A percentile compares a stretch with the other conserved stretches of the same genome.
phyloP scores from a whole-genome alignment of 2,329 filamentous ascomycete species.

The Pseudogymnoascus sp. region DNA sequence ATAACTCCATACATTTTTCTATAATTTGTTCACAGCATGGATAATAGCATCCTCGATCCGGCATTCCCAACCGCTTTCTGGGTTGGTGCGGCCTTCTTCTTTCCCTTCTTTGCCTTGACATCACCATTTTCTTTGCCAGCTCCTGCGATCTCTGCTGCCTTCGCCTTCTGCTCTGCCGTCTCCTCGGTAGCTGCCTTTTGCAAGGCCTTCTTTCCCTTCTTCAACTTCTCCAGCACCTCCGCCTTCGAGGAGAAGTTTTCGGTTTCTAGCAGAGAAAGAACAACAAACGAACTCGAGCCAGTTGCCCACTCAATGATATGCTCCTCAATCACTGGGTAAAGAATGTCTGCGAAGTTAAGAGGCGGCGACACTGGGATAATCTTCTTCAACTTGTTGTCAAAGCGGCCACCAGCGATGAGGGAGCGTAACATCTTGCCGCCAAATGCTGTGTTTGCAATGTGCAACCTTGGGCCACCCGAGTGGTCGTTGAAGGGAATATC shows the following conservation, averaged over 20 bases:
- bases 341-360: constrained; percentile 68
- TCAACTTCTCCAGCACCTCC: constrained; percentile 62
- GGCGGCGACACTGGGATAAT: constrained; percentile 67
- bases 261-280: constrained; percentile 74
- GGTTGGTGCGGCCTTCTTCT: constrained; percentile 38
- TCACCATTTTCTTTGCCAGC: constrained; percentile 32
- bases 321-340: constrained; percentile 76
- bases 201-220: constrained; percentile 65
- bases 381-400: constrained; percentile 65
- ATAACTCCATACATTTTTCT: constrained; percentile 11
- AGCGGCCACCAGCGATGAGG: constrained; percentile 81
- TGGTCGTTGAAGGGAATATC: constrained; percentile 14
- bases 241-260: constrained; percentile 59
- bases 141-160: constrained; percentile 39
- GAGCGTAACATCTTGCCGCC: constrained; percentile 85
- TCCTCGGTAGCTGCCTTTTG: constrained; percentile 58
- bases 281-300: constrained; percentile 76
- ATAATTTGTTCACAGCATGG: constrained; percentile 38
- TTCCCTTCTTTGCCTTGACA: constrained; percentile 32
- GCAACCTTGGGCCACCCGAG: constrained; percentile 32
- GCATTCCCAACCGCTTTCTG: constrained; percentile 49
- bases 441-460: constrained; percentile 54
- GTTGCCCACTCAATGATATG: constrained; percentile 77
- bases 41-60: constrained; percentile 54
- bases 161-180: constrained; percentile 46